Base-by-base conservation (phyloP, 768 basidiomycete genomes). In the Leucogyrophana mollusca region DNA sequence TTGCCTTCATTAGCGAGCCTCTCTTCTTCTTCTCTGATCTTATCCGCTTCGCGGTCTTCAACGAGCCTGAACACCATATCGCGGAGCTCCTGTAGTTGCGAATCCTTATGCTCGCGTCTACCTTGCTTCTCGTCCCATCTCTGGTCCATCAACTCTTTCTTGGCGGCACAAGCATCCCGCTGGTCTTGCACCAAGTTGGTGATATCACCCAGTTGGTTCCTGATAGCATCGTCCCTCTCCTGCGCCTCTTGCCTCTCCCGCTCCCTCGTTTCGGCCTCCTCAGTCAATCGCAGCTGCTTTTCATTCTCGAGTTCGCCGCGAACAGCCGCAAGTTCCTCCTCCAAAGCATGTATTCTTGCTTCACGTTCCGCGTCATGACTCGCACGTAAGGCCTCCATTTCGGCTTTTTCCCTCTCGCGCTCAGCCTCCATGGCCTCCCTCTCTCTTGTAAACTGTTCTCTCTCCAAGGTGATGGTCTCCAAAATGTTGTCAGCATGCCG, bases 171-270 rank as follows among this genome's bases (percentile, higher is more conserved):
- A 40, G 76, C 72, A 25, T 82, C 77, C 2, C 78, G 71, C 46
- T 88, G 84, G 47, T 84, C 81, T 46, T 86, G 80, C 11, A 91
- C 71, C 43, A 89, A 60, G 51, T 85, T 83, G 1, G 89, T 84
- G 52, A 93, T 78, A 49, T 91, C 88, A 4, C 61, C 67, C 11
- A 93, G 63, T 53, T 90, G 87, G 32, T 62, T 69, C 25, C 79
- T 73, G 34, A 87, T 61, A 7, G 67, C 73, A 11, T 85, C 81
- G 50, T 84, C 79, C 5, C 82, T 77, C 46, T 87, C 85, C 32
- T 69, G 57, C 25, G 72, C 68, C 39, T 84, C 85, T 32, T 68
- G 67, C 17, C 78, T 68, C 50, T 85, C 82, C 23, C 72, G 72
- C 57, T 88, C 85, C 24, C 79, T 71, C 16, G 76, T 72, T 50